Percentiles rank a stretch among this genome's conserved stretches.
These are phyloP conservation scores for Globisporangium sylvaticum DNA, from an alignment of 352 stramenopile species.

Conservation along the genomic window DNA sequence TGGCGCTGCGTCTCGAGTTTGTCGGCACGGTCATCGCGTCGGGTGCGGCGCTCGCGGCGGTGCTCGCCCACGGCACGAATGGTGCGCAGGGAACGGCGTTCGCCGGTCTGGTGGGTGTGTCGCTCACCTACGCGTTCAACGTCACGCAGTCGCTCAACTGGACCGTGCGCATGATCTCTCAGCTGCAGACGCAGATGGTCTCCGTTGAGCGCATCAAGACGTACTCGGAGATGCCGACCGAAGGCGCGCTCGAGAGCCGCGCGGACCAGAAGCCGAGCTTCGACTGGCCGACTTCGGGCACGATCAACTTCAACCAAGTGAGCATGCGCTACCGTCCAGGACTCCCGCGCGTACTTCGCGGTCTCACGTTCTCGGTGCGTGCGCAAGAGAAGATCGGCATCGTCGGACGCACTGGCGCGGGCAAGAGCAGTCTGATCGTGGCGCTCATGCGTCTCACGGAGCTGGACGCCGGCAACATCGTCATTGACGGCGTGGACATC, in stretches of 20 bases:
- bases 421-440: conserved; percentile 89
- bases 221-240: conserved; percentile 51
- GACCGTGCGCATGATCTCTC: conserved; percentile 67
- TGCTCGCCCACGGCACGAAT: conserved; percentile 43
- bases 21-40: conserved; percentile 56
- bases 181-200: conserved; percentile 73
- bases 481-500: conserved; percentile 67
- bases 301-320: conserved; percentile 87
- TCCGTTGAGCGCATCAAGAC: conserved; percentile 71
- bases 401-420: conserved; percentile 81
- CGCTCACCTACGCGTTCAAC: conserved; percentile 68
- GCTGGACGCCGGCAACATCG: conserved; percentile 58
- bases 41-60: conserved; percentile 43
- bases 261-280: conserved; percentile 17
- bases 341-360: conserved; percentile 54
- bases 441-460: conserved; percentile 91
- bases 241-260: conserved; percentile 37
- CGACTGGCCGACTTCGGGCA: conserved; percentile 82
- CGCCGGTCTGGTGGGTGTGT: conserved; percentile 57
- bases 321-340: conserved; percentile 84
- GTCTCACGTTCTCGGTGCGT: conserved; percentile 77
- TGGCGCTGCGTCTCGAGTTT: conserved; percentile 71
- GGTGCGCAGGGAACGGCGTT: conserved; percentile 36
- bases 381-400: conserved; percentile 85
- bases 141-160: conserved; percentile 74